Percentiles rank a stretch among this genome's conserved stretches.
Conservation (phyloP, 2,329 filamentous ascomycete genomes). For the Mycocentrospora acerina region DNA sequence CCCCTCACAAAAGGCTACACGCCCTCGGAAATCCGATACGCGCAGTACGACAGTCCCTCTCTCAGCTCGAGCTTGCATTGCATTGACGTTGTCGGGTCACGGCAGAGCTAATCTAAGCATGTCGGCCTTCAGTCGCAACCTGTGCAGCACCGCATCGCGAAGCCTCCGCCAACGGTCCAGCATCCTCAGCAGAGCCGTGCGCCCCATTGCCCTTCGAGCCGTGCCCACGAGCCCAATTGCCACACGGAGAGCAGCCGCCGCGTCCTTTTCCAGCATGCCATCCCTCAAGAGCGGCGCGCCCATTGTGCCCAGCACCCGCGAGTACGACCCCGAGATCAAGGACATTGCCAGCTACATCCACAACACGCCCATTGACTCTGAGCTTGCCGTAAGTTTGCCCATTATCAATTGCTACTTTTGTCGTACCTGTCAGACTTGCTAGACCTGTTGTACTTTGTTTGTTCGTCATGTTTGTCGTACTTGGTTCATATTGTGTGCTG, state of each 20-base stretch:
- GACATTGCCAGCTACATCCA: slow-evolving; percentile 96
- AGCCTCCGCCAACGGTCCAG: slow-evolving; percentile 38
- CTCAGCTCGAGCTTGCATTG: slow-evolving; percentile 32
- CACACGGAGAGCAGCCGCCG: slow-evolving; percentile 22
- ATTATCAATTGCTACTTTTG: neutral
- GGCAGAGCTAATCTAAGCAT: slow-evolving; percentile 42
- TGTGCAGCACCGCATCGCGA: slow-evolving; percentile 43
- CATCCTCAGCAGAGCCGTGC: slow-evolving; percentile 37
- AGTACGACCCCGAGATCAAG: slow-evolving; percentile 89
- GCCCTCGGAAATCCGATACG: slow-evolving; percentile 22
- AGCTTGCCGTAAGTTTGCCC: slow-evolving; percentile 74
- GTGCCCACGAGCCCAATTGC: slow-evolving; percentile 24
- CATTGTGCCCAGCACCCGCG: slow-evolving; percentile 38
- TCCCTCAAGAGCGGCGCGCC: slow-evolving; percentile 38
- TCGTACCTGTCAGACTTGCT: no score
- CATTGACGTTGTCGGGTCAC: slow-evolving; percentile 33
- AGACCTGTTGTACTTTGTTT: no score
- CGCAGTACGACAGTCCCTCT: slow-evolving; percentile 38
- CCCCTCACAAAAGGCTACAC: slow-evolving; percentile 20
- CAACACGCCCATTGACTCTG: slow-evolving; percentile 85
- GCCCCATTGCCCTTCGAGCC: slow-evolving; percentile 39
- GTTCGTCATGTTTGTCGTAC: no score
- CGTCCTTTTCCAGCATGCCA: slow-evolving; percentile 42
- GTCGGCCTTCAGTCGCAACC: slow-evolving; percentile 46
- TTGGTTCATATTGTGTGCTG: no score